Evolutionary conservation across 163 green algal genomes (phyloP).

Genomic region (Prototheca wickerhamii): DNA sequence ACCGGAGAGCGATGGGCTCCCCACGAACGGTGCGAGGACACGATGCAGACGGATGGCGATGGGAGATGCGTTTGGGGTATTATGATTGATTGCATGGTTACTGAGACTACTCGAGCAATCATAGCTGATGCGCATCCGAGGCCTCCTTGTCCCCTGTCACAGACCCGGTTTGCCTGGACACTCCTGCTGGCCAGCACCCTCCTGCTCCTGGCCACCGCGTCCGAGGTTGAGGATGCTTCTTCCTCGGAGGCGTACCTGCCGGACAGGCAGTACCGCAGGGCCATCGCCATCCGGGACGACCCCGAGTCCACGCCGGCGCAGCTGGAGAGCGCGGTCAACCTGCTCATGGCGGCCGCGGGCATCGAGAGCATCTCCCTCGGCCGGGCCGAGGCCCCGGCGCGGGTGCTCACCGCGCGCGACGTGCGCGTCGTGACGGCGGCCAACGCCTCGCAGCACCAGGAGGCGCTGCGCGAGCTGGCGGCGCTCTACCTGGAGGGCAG

Average conservation of each 20-base stretch:
- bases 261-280: conserved; percentile 31
- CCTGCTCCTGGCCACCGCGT: too few species aligned
- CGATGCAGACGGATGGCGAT: too few species aligned
- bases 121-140: too few species aligned
- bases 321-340: conserved; percentile 25
- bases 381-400: not conserved
- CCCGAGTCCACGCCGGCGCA: conserved; percentile 2
- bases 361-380: conserved; percentile 23
- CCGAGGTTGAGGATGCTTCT: too few species aligned
- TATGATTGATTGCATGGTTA: too few species aligned
- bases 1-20: too few species aligned
- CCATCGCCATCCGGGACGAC: conserved; percentile 18
- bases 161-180: too few species aligned
- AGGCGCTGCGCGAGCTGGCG: conserved; percentile 49
- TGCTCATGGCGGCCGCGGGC: conserved; percentile 34
- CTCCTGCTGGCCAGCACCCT: too few species aligned
- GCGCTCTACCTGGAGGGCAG: conserved; percentile 42
- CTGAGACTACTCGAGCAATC: too few species aligned
- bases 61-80: too few species aligned
- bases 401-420: conserved; percentile 10
- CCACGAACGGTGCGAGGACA: too few species aligned
- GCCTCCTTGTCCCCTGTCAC: too few species aligned
- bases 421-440: conserved; percentile 3
- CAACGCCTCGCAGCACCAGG: conserved; percentile 10
- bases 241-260: conserved; percentile 2